A percentile compares a stretch with the other conserved stretches of the same genome.
Conservation (phyloP, 1,139 yeast genomes). For the Lodderomyces theae region DNA sequence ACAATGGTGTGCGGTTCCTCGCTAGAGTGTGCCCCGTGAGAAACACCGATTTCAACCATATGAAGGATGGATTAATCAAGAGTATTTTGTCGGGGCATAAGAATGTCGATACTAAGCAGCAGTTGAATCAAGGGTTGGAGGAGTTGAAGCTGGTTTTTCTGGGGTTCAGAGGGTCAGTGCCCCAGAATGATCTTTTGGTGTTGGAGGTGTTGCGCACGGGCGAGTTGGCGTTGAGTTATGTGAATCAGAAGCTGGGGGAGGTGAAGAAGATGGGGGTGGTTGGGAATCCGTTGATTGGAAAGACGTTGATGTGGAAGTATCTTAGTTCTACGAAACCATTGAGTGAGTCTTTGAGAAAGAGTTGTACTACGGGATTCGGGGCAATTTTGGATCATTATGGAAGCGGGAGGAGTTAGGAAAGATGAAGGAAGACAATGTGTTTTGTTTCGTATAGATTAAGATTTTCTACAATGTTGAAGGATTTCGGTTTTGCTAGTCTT, state of each 20-base stretch:
- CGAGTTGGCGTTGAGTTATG: conserved; percentile 42
- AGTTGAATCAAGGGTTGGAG: conserved; percentile 51
- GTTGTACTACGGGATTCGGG: conserved; percentile 23
- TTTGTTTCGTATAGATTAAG: no score
- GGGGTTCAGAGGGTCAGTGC: conserved; percentile 53
- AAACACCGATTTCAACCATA: conserved; percentile 84
- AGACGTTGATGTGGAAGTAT: conserved; percentile 58
- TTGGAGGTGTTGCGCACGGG: conserved; percentile 49
- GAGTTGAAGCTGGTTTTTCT: conserved; percentile 51
- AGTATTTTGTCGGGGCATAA: conserved; percentile 51
- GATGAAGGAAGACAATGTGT: background rate
- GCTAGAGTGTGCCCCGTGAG: conserved; percentile 82
- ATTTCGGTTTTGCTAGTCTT: no score
- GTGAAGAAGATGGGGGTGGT: conserved; percentile 22
- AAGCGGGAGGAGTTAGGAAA: background rate
- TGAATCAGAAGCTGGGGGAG: conserved; percentile 36
- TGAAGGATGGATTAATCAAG: conserved; percentile 85
- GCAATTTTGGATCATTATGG: conserved; percentile 5
- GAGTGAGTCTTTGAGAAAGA: conserved; percentile 38
- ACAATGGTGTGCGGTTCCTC: conserved; percentile 58
- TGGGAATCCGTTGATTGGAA: conserved; percentile 47
- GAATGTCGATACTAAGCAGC: conserved; percentile 20
- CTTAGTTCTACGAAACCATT: conserved; percentile 62
- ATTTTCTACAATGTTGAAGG: no score
- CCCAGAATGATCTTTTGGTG: conserved; percentile 58